Conservation (phyloP, 352 stramenopile genomes). For the Pythium utonaiense region DNA sequence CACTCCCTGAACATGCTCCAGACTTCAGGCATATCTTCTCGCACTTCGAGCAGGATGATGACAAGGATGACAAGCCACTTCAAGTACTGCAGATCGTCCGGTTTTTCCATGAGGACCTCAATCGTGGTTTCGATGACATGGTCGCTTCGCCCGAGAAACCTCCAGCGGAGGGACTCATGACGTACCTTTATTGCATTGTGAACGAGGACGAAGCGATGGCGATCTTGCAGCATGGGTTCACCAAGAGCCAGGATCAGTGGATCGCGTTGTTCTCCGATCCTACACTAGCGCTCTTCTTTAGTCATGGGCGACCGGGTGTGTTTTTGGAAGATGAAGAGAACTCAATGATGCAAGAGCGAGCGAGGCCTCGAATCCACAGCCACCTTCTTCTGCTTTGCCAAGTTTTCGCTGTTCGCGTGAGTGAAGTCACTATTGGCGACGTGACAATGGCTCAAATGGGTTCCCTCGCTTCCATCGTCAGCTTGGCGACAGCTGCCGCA, state of each 20-base stretch:
- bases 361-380: background rate
- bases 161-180: constrained; percentile 28
- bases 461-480: constrained; percentile 10
- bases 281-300: constrained; percentile 13
- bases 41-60: constrained; percentile 24
- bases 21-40: constrained; percentile 47
- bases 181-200: constrained; percentile 41
- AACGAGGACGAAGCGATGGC: constrained; percentile 31
- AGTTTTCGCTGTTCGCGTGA: constrained; percentile 8
- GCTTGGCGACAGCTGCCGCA: background rate
- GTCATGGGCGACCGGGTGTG: background rate
- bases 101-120: constrained; percentile 38
- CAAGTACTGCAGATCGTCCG: constrained; percentile 45
- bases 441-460: background rate
- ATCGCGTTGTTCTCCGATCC: constrained; percentile 17
- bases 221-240: constrained; percentile 37
- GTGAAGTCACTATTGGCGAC: constrained; percentile 11
- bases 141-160: background rate
- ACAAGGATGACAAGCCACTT: background rate
- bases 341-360: background rate
- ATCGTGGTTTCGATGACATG: constrained; percentile 24
- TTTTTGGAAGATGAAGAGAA: background rate
- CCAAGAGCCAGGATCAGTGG: constrained; percentile 1
- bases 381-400: constrained; percentile 15
- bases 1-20: constrained; percentile 35